Base-by-base conservation (phyloP, 108 stramenopile genomes). In the Cyclostephanos tholiformis region DNA sequence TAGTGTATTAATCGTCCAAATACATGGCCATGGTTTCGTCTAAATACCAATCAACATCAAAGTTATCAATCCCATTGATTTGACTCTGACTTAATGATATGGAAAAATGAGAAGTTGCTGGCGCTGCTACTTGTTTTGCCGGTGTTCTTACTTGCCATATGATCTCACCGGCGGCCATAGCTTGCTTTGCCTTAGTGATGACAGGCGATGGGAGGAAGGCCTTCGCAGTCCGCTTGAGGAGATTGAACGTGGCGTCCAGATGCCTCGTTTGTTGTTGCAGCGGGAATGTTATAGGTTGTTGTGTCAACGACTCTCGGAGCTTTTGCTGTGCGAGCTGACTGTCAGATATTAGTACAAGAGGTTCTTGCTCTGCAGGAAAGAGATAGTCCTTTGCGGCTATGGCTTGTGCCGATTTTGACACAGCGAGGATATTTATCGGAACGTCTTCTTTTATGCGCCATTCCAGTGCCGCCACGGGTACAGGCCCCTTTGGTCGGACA, bases 381-480 rank as follows among this genome's bases (percentile, higher is more conserved):
- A 10, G 2, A 17, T 10, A 30, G 12, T 13, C 29, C 46, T 55
- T n/a, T n/a, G 27, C 26, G 32, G 35, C 32, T 41, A n/a, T 48
- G 5, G 32, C 35, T 50, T 19, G 61, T 30, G 95, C 82, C 23
- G 97, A 91, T n/a, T 69, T 69, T 64, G 92, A 95, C 20, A 97
- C 95, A 14, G 92, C 95, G 6, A 87, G 32, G 27, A 97, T 73
- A 66, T 97, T 97, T 1, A 89, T 88, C 1, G 97, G 96, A 17
- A 97, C 96, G 75, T 97, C 97, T 71, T 96, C 95, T 48, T 90
- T 87, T 49, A 97, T 97, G 25, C 95, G 80, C 97, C 97, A 97
- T 74, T 97, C 96, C 23, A 97, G 58, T 5, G 97, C 96, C 0
- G 86, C 86, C 12, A 97, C 97, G n/a, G 97, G 97, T 9, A 97